Base-by-base conservation (phyloP, 306 rosid species). In the Vigna trinervia region DNA sequence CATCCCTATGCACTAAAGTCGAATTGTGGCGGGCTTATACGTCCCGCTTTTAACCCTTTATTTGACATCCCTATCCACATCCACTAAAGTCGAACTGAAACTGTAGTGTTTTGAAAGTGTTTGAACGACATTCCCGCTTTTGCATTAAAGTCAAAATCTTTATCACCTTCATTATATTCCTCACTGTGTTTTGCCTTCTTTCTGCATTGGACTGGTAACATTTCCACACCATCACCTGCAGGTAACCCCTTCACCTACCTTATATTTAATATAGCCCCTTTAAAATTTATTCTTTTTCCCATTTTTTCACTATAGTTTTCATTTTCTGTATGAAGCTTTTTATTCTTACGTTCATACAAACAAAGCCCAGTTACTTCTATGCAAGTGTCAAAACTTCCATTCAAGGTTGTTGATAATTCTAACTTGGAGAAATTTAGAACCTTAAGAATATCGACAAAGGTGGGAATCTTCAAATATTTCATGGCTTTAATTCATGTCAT, bases 71-170 rank as follows among this genome's bases (percentile, higher is more conserved):
- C 36, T 32, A 5, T 32, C 5, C n/a, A 30, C 7, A 5, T 32
- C 5, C 30, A 30, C 7, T 15, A 47, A 69, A 22, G 26, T 69
- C 9, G 28, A 68, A 46, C 4, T 23, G 2, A 68, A 23, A 47
- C 4, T 22, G 34, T 34, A 38, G 17, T 54, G 62, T 80, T 74
- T 74, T 67, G 17, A 14, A 61, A 36, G 8, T 6, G 71, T 81
- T 66, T 3, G 41, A 75, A 46, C 75, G 32, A 26, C 41, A 26
- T 61, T 81, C 77, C 73, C 61, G 77, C 85, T 81, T 60, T 23
- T 81, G 64, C 57, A 46, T 47, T 9, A 7, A 41, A 69, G n/a
- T 52, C 75, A 71, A 71, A 41, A 69, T 1, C 19, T 32, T 64
- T 45, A 3, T 26, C 12, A 17, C 36, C 3, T 80, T 72, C 51